These are phyloP conservation scores for Tephrocybe sp. DNA, from an alignment of 768 basidiomycete genomes.

Conservation along the genomic window DNA sequence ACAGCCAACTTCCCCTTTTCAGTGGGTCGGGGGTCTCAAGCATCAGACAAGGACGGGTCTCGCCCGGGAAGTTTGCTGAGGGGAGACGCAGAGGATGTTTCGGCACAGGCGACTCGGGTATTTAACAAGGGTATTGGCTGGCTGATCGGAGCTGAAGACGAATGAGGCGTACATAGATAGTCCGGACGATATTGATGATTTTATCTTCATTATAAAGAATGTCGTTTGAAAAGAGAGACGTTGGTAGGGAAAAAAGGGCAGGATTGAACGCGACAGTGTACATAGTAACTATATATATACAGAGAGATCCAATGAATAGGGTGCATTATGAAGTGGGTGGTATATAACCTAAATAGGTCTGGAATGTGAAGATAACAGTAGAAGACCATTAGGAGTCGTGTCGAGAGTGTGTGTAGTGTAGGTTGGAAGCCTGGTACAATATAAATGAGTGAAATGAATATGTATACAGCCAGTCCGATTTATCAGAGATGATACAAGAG, in stretches of 20 bases:
- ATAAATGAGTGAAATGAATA: conserved; percentile 18
- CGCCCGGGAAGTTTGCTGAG: conserved; percentile 40
- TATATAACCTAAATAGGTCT: conserved; percentile 6
- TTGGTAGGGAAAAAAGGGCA: background rate
- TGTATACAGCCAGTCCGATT: conserved; percentile 6
- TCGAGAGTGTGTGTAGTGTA: conserved; percentile 10
- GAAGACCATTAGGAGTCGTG: conserved; percentile 1
- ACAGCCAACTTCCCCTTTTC: conserved; percentile 76
- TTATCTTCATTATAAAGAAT: background rate
- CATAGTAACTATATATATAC: conserved; percentile 8
- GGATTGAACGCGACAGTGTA: background rate
- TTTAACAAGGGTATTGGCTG: conserved; percentile 93
- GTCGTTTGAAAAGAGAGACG: background rate
- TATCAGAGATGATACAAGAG: conserved; percentile 1
- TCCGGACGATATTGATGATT: background rate
- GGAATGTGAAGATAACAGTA: background rate
- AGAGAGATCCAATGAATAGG: conserved; percentile 11
- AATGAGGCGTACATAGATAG: conserved; percentile 12
- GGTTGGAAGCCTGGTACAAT: conserved; percentile 14
- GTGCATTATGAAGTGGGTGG: conserved; percentile 6
- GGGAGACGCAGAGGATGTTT: conserved; percentile 59
- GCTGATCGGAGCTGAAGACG: conserved; percentile 87
- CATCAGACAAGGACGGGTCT: conserved; percentile 43
- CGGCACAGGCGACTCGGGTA: conserved; percentile 73
- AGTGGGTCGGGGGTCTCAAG: conserved; percentile 41